Percentiles rank a stretch among this genome's conserved stretches.
These are phyloP conservation scores for Xylaria sp. DNA, from an alignment of 2,329 filamentous ascomycete species.

Conservation along the genomic window DNA sequence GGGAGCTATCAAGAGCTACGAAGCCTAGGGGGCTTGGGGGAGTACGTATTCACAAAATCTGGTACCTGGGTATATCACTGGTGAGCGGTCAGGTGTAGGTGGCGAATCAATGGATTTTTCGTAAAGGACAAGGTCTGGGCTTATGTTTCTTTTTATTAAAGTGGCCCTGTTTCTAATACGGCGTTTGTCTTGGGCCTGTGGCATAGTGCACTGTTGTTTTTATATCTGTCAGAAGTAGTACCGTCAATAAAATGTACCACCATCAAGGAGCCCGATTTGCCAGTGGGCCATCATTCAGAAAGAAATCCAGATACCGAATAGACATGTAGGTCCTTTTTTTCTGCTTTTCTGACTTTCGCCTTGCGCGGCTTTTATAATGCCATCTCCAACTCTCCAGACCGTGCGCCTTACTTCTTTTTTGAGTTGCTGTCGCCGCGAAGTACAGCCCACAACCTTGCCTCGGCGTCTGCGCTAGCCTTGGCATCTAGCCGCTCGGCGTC, in stretches of 20 bases:
- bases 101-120: constrained; percentile 32
- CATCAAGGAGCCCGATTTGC: constrained; percentile 15
- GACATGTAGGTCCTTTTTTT: background rate
- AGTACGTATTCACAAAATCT: background rate
- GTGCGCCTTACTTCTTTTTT: background rate
- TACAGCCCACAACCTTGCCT: constrained; percentile 36
- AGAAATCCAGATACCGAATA: background rate
- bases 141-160: constrained; percentile 16
- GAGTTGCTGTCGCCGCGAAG: constrained; percentile 20
- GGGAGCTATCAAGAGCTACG: constrained; percentile 63
- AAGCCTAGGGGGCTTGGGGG: constrained; percentile 50
- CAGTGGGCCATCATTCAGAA: background rate
- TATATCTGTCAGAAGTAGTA: constrained; percentile 20
- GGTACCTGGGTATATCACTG: background rate
- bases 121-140: constrained; percentile 7
- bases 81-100: constrained; percentile 20
- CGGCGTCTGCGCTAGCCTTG: constrained; percentile 30
- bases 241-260: constrained; percentile 31
- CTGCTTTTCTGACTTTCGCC: background rate
- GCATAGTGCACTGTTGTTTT: constrained; percentile 18
- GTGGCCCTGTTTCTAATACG: constrained; percentile 18
- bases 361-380: background rate
- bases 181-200: constrained; percentile 26
- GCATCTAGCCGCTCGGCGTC: constrained; percentile 34
- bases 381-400: background rate